Conservation (phyloP, 192 early-diverging fungal species). For the Linnemannia elongata region DNA sequence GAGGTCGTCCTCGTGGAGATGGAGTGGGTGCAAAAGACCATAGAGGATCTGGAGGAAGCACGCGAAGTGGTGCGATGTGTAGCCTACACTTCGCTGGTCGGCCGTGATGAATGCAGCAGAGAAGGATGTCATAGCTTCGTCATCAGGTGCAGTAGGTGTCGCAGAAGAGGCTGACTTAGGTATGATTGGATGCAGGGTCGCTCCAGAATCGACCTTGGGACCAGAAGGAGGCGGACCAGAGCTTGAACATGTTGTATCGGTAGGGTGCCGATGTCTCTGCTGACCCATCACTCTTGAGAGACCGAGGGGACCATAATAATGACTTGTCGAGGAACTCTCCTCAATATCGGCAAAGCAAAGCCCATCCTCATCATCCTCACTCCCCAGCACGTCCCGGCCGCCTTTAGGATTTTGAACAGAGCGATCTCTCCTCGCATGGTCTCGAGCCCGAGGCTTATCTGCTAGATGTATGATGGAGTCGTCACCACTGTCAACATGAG, state of each 20-base stretch:
- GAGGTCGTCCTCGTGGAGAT: not conserved
- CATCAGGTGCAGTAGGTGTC: not conserved
- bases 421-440: not conserved
- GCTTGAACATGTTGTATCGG: not conserved
- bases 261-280: not conserved
- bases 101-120: not conserved
- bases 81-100: not conserved
- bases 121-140: not conserved
- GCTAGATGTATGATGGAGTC: not conserved
- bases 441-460: not conserved
- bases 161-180: not conserved
- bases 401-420: not conserved
- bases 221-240: not conserved
- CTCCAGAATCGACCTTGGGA: not conserved
- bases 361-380: not conserved
- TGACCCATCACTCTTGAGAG: not conserved
- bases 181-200: not conserved
- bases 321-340: not conserved
- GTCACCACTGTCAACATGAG: not conserved
- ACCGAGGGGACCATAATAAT: not conserved
- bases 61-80: constrained; percentile 9
- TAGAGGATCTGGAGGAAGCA: constrained; percentile 26
- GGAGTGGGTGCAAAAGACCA: not conserved
- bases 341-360: not conserved
- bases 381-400: not conserved